Evolutionary conservation across 495 filamentous ascomycete genomes (phyloP).

Genomic region (Aspergillus conjunctus): DNA sequence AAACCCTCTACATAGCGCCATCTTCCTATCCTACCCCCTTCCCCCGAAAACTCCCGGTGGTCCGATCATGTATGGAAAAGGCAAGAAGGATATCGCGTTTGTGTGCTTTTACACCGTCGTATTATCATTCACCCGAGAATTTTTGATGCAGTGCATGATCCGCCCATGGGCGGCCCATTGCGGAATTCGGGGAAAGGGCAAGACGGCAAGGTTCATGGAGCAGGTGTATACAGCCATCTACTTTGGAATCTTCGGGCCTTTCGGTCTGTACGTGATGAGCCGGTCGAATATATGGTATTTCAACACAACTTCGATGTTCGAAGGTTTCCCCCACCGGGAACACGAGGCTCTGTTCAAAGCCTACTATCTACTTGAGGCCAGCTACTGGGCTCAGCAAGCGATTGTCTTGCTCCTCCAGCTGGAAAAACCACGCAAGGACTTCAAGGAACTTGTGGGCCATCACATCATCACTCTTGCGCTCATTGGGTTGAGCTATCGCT

Average conservation of each 20-base stretch:
- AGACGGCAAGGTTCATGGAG: slow-evolving; percentile 94
- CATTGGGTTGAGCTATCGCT: slow-evolving; percentile 88
- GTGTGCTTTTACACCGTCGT: slow-evolving; percentile 89
- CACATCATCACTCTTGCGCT: slow-evolving; percentile 91
- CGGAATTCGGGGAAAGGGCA: slow-evolving; percentile 72
- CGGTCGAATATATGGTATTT: slow-evolving; percentile 96
- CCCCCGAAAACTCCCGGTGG: slow-evolving; percentile 55
- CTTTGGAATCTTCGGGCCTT: slow-evolving; percentile 82
- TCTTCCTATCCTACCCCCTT: slow-evolving; percentile 92
- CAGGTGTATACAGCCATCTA: slow-evolving; percentile 98
- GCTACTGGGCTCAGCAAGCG: slow-evolving; percentile 95
- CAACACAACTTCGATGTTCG: slow-evolving; percentile 89
- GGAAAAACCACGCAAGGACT: slow-evolving; percentile 96
- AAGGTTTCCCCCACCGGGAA: slow-evolving; percentile 82
- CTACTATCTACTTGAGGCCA: slow-evolving; percentile 93
- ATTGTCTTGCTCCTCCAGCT: slow-evolving; percentile 86
- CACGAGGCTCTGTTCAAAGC: slow-evolving; percentile 91
- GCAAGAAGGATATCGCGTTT: slow-evolving; percentile 79
- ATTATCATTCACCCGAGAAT: slow-evolving; percentile 91
- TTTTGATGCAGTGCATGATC: slow-evolving; percentile 91
- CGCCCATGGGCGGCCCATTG: slow-evolving; percentile 71
- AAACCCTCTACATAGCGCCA: slow-evolving; percentile 82
- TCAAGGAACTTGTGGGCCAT: slow-evolving; percentile 90
- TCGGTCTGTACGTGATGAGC: slow-evolving; percentile 90
- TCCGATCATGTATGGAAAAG: slow-evolving; percentile 85